Evolutionary conservation across 1,139 yeast genomes (phyloP), one percentile per base, ranked within the genome.

Genomic region (Lodderomyces jiufengensis): DNA sequence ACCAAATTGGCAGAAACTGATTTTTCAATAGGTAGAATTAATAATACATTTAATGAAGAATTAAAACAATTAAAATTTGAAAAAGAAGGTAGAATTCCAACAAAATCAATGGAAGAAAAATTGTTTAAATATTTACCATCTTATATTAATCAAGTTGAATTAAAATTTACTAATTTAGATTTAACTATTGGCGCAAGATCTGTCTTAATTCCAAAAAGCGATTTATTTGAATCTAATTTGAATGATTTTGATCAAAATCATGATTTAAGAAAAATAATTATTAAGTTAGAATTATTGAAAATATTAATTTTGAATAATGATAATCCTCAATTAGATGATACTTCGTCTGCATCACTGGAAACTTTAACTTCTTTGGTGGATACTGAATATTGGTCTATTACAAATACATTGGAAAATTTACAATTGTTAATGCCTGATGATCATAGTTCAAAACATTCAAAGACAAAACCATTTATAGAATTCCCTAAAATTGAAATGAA

Each of bases 101-200:
- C 9, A 12, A 26, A 24, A 9, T 32, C 29, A 10, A 27, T 45
- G 18, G 48, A 46, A 26, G 54, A 57, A 1, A 44, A 49, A 14
- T 13, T 73, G 2, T 75, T 74, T 45, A 47, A 46, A 8, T 49
- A 60, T 18, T 50, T 78, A 15, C 84, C 84, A 1, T 38, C 47
- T 1, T 76, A 80, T 75, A 52, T 79, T 15, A 57, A 68, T 14
- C 63, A 57, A 7, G 38, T 66, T 8, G 58, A 59, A 21, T 18
- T 77, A 3, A 52, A 50, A 4, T 35, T 74, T 1, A 44, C 54
- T 2, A 50, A 59, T 3, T 49, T 71, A 3, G 50, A 52, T 3
- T 32, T 78, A 0, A 48, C 57, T 8, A 39, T 80, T 7, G 87
- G 86, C 0, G 70, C 85, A 0, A 64, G 85, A 34, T 80, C 87